Base-by-base conservation (phyloP, 305 asterid genomes). In the Ajuga reptans region DNA sequence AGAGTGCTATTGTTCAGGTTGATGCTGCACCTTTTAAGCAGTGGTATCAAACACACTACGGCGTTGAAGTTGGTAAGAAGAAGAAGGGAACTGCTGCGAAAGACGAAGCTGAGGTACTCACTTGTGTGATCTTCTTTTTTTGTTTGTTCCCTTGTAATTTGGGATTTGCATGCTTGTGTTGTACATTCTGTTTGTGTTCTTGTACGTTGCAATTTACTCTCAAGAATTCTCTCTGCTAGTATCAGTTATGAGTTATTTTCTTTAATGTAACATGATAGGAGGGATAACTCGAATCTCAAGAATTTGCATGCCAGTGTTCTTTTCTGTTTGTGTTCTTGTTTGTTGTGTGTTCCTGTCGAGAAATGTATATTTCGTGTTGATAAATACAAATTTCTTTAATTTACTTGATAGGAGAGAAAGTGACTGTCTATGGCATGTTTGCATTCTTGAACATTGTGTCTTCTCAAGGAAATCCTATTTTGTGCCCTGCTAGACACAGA, bases 11-110 rank as follows among this genome's bases (percentile, higher is more conserved):
- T 12, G 75, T 84, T 41, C 87, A 82, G 68, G 82, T 86, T 17
- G 87, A 86, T 73, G 86, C 87, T 2, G 87, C 89, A 5, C 90
- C 90, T 1, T 87, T 85, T 31, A 84, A 79, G 83, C 87, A 79
- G 68, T 84, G 88, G 93, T 87, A 87, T 47, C 87, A 73, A 59
- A 84, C 83, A 64, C 90, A 84, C 63, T 84, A 83, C 11, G 92
- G 88, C 5, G 84, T 84, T 62, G 92, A 86, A 9, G 58, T 84
- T 53, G 90, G 91, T 62, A 77, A 76, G 81, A 84, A 84, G 81
- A 86, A 86, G 82, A 82, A 84, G 71, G 58, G 41, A 4, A 17
- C 81, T 47, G 66, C 73, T 3, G 76, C 81, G 67, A 84, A 82
- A 61, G 89, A 82, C 6, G 79, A 61, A 57, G 39, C 64, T 39